Percentiles rank a stretch among this genome's conserved stretches.
Evolutionary conservation across 345 rosid genomes (phyloP).

Genomic region (Eucalyptus lansdowneana): DNA sequence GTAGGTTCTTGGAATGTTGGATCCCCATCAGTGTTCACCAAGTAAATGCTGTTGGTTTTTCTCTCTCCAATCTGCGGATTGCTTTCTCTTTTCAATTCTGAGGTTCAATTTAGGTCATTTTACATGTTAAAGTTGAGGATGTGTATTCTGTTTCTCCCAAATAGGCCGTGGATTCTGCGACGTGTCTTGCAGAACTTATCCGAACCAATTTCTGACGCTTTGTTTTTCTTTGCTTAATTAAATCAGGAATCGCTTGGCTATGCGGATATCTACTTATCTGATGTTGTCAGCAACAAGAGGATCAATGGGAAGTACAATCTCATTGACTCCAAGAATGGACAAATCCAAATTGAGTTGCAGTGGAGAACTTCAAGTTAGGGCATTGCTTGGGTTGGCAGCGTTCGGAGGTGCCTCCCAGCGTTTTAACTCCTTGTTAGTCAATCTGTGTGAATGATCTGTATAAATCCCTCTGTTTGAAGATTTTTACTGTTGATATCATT

Average conservation of each 20-base stretch:
- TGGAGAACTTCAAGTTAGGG: slow-evolving; percentile 62
- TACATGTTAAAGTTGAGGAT: background rate
- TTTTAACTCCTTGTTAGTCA: background rate
- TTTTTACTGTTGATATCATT: background rate
- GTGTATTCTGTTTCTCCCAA: background rate
- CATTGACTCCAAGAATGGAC: slow-evolving; percentile 83
- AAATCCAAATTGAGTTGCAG: slow-evolving; percentile 70
- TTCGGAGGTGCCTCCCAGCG: background rate
- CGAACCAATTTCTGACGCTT: background rate
- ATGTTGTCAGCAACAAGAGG: slow-evolving; percentile 67
- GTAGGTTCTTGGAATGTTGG: background rate
- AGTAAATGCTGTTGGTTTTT: background rate
- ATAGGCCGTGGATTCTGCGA: background rate
- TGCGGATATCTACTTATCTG: slow-evolving; percentile 43
- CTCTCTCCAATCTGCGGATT: background rate
- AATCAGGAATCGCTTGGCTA: slow-evolving; percentile 67
- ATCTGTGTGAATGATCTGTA: background rate
- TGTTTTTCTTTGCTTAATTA: background rate
- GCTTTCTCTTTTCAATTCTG: background rate
- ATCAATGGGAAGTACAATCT: slow-evolving; percentile 80
- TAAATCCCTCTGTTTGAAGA: background rate
- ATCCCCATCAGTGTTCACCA: background rate
- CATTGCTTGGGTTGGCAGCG: background rate
- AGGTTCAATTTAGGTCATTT: background rate
- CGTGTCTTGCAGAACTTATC: background rate